phyloP scores from a whole-genome alignment of 768 basidiomycete genomes.

The Leucocoprinus leucothites region DNA sequence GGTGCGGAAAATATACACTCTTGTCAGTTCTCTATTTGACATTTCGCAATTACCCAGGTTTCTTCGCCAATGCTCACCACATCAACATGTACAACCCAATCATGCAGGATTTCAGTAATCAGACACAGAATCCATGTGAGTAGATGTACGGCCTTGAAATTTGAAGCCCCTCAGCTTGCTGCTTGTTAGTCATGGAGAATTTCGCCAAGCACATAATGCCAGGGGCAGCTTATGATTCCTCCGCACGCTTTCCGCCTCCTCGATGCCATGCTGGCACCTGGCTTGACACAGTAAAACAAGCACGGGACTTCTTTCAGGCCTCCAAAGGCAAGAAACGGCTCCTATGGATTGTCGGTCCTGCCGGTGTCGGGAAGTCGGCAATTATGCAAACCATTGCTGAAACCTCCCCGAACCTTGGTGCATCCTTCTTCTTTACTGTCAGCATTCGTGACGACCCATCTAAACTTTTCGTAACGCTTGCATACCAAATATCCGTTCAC shows the following conservation, averaged over 20 bases:
- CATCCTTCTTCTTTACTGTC: neutral
- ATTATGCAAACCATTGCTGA: neutral
- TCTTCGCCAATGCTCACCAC: too few species aligned
- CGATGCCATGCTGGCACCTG: neutral
- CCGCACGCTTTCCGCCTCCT: neutral
- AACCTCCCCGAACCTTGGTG: neutral
- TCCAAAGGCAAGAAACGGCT: neutral
- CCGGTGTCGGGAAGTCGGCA: neutral
- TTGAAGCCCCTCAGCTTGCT: too few species aligned
- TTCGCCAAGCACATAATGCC: neutral
- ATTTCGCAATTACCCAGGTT: too few species aligned
- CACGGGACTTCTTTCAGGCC: neutral
- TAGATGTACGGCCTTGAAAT: too few species aligned
- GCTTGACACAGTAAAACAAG: neutral
- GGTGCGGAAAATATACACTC: too few species aligned
- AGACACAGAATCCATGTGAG: too few species aligned
- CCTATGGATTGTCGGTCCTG: neutral
- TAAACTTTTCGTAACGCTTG: slow-evolving; percentile 13
- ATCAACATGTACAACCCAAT: too few species aligned
- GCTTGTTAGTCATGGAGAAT: neutral
- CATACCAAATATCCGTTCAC: slow-evolving; percentile 18
- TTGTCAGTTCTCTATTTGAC: too few species aligned
- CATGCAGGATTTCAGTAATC: too few species aligned
- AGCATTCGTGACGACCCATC: neutral
- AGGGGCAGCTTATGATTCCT: neutral